Evolutionary conservation across 768 basidiomycete species (phyloP).

Genomic region (Favolaschia claudopus): DNA sequence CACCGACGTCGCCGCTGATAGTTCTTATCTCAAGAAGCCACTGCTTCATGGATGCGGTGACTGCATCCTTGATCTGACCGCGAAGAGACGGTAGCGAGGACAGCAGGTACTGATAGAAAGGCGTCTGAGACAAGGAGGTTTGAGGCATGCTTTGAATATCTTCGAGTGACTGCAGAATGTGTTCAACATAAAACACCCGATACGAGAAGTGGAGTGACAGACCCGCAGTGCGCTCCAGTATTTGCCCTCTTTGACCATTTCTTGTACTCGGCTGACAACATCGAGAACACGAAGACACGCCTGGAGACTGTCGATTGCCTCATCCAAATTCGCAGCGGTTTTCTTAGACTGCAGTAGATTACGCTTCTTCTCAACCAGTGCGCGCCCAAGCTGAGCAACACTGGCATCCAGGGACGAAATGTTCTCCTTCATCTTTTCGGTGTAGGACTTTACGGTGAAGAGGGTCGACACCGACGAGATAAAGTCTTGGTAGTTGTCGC

Average conservation of each 20-base stretch:
- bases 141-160: conserved; percentile 93
- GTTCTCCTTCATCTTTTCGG: conserved; percentile 90
- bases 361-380: conserved; percentile 93
- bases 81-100: conserved; percentile 92
- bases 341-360: conserved; percentile 88
- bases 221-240: conserved; percentile 98
- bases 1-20: conserved; percentile 84
- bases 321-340: conserved; percentile 93
- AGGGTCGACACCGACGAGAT: conserved; percentile 96
- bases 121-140: conserved; percentile 89
- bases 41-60: conserved; percentile 93
- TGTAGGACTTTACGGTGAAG: conserved; percentile 95
- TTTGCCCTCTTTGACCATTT: conserved; percentile 92
- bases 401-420: conserved; percentile 89
- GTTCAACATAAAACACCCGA: conserved; percentile 41
- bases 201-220: conserved; percentile 49
- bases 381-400: conserved; percentile 87
- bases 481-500: conserved; percentile 97
- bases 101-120: conserved; percentile 90
- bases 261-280: conserved; percentile 88
- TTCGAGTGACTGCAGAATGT: conserved; percentile 80
- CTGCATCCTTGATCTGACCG: conserved; percentile 88
- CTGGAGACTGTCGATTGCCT: conserved; percentile 95
- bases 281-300: conserved; percentile 92
- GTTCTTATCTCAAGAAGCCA: conserved; percentile 97